Conservation (phyloP, 2,329 filamentous ascomycete species). For the Hypoxylon rubiginosum region DNA sequence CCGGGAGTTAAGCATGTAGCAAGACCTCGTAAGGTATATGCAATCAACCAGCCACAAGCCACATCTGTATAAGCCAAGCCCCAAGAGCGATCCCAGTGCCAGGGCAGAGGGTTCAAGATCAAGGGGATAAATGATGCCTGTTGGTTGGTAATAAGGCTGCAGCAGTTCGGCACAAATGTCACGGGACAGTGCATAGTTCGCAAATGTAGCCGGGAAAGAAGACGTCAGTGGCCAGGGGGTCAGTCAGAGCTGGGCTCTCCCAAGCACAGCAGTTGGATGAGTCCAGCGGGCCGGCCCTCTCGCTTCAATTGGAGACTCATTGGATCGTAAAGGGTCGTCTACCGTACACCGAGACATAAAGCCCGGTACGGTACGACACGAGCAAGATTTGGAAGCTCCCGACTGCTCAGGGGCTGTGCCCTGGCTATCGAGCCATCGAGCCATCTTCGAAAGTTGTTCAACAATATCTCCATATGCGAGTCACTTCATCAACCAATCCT, state of each 20-base stretch:
- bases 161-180: slow-evolving; percentile 21
- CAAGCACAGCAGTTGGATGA: slow-evolving; percentile 19
- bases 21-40: slow-evolving; percentile 15
- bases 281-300: slow-evolving; percentile 29
- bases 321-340: slow-evolving; percentile 34
- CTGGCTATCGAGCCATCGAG: slow-evolving; percentile 8
- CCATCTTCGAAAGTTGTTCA: slow-evolving; percentile 1
- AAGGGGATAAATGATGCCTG: slow-evolving; percentile 5
- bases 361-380: slow-evolving; percentile 38
- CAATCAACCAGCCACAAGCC: background rate
- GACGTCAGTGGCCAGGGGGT: slow-evolving; percentile 6
- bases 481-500: background rate
- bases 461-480: slow-evolving; percentile 1
- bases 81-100: slow-evolving; percentile 11
- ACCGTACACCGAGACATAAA: slow-evolving; percentile 44
- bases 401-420: slow-evolving; percentile 6
- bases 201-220: slow-evolving; percentile 4
- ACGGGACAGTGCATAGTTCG: slow-evolving; percentile 30
- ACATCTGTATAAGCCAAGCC: background rate
- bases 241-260: slow-evolving; percentile 4
- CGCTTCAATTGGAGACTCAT: slow-evolving; percentile 44
- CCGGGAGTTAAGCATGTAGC: background rate
- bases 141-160: slow-evolving; percentile 25
- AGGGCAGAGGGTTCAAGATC: slow-evolving; percentile 14
- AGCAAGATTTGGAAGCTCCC: slow-evolving; percentile 16